Base-by-base conservation (phyloP, 192 early-diverging fungal genomes). In the Coemansia sp. region DNA sequence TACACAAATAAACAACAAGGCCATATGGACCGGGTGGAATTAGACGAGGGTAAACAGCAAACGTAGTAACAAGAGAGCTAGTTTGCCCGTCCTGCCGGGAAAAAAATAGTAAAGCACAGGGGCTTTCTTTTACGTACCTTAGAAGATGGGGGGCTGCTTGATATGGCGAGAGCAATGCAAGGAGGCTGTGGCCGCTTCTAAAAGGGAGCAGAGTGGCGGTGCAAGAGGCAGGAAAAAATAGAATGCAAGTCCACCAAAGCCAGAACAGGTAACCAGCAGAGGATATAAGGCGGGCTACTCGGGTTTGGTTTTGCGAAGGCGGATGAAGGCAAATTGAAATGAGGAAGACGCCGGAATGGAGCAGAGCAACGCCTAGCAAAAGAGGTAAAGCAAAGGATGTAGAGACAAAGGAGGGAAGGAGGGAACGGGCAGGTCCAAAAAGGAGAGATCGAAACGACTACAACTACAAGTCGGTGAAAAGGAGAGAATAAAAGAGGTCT, bases 391-490 rank as follows among this genome's bases (percentile, higher is more conserved):
- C 23, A 53, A 37, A 28, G 26, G 45, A 15, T 15, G 51, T 37
- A 38, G 39, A 38, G 17, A 18, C 26, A 38, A 37, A 38, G 51
- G 11, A 53, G 18, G 23, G 43, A 17, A 21, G 20, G 23, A 45
- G 43, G 23, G 41, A 51, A 66, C 38, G 34, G 36, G 40, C 11
- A 37, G 26, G 31, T 46, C 17, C 40, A 31, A 28, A 34, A 39
- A 37, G 42, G 28, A 66, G 38, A 47, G 53, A 44, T 56, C 18
- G 39, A n/a, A 20, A 20, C 43, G 43, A 17, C 15, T 45, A 45
- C 11, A 45, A 21, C 17, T 45, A 45, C 43, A 45, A 45, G 43
- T 45, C 43, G 43, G 43, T 18, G 20, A 11, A 45, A 45, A 45
- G 43, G 43, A 11, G 43, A 45, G 14, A 20, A 45, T 8, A 11